Evolutionary conservation across 148 eudicot genomes (phyloP).

Genomic region (Limonium bicolor): DNA sequence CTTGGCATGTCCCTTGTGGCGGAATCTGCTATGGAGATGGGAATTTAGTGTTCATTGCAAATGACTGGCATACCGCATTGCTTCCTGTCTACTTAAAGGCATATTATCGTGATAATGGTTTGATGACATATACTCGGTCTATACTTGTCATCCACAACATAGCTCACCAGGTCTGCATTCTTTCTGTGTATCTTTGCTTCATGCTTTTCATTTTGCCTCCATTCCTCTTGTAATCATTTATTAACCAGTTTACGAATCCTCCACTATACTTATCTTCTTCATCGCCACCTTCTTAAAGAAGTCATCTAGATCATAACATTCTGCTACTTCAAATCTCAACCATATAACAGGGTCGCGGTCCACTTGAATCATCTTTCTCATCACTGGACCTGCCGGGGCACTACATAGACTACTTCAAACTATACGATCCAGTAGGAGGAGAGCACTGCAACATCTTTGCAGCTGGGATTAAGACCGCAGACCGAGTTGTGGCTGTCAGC

Average conservation of each 20-base stretch:
- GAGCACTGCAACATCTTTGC: constrained; percentile 93
- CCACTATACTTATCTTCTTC: background rate
- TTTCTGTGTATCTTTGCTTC: background rate
- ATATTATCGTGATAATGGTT: constrained; percentile 77
- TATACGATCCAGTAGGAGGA: constrained; percentile 86
- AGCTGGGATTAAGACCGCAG: constrained; percentile 74
- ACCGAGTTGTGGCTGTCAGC: constrained; percentile 88
- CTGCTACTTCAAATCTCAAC: background rate
- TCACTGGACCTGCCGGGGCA: constrained; percentile 73
- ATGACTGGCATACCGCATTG: constrained; percentile 98
- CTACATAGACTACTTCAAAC: constrained; percentile 61
- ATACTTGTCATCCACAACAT: constrained; percentile 90
- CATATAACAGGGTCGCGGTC: constrained; percentile 78
- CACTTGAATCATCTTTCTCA: constrained; percentile 57
- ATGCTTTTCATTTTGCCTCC: background rate
- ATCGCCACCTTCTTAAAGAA: background rate
- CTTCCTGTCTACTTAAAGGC: constrained; percentile 94
- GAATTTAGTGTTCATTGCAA: constrained; percentile 91
- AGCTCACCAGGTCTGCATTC: constrained; percentile 78
- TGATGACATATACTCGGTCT: constrained; percentile 74
- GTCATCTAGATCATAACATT: background rate
- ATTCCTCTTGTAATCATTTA: background rate
- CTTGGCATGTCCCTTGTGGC: constrained; percentile 98
- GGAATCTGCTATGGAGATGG: constrained; percentile 98
- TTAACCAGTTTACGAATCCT: background rate